A percentile compares a stretch with the other conserved stretches of the same genome.
These are phyloP conservation scores for Cyphellophora attinorum DNA, from an alignment of 2,329 filamentous ascomycete genomes.

Conservation along the genomic window DNA sequence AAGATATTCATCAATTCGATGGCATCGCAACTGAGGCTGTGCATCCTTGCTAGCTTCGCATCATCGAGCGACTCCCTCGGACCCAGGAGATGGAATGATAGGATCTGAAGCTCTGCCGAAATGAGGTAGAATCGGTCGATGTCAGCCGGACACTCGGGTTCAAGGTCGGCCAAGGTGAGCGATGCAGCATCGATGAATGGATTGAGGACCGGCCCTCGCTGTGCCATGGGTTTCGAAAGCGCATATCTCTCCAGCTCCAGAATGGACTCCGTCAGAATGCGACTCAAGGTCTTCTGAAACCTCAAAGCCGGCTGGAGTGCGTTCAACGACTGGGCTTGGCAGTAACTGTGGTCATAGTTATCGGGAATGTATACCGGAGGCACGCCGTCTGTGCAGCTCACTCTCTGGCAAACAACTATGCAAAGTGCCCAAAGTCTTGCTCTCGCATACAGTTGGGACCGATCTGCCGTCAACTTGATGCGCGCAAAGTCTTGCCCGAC, in stretches of 20 bases:
- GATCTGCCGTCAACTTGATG: conserved; percentile 4
- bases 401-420: conserved; percentile 8
- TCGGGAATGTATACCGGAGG: conserved; percentile 6
- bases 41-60: conserved; percentile 1
- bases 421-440: conserved; percentile 9
- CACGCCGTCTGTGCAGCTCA: conserved; percentile 7
- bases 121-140: neutral
- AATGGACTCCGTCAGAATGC: conserved; percentile 7
- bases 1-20: conserved; percentile 5
- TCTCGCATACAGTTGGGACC: conserved; percentile 4
- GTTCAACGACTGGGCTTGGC: conserved; percentile 5
- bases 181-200: neutral
- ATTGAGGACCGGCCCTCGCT: neutral
- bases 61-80: conserved; percentile 2
- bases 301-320: conserved; percentile 2
- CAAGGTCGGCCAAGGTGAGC: neutral
- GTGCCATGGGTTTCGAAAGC: conserved; percentile 3
- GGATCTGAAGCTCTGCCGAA: conserved; percentile 3
- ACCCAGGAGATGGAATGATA: conserved; percentile 6
- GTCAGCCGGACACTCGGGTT: neutral
- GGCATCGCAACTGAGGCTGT: conserved; percentile 3
- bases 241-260: conserved; percentile 7
- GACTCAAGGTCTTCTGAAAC: conserved; percentile 7
- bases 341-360: conserved; percentile 8
- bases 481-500: conserved; percentile 9